These are phyloP conservation scores for Helianthus tuberosus DNA, from an alignment of 129 eudicot species.

Conservation along the genomic window DNA sequence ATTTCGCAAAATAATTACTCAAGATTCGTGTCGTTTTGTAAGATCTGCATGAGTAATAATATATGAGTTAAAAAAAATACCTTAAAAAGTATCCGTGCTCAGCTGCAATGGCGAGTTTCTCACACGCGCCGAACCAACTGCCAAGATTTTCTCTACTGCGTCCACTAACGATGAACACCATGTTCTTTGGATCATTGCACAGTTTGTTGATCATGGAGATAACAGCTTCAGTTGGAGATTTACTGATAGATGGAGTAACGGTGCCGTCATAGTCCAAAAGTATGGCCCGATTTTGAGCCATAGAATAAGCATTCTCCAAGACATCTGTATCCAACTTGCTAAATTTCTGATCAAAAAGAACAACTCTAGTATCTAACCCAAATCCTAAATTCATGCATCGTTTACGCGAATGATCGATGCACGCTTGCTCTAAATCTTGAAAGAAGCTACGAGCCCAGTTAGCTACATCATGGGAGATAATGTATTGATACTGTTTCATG, in stretches of 20 bases:
- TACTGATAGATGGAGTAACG: slow-evolving; percentile 37
- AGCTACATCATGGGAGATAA: slow-evolving; percentile 46
- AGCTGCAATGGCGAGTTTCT: slow-evolving; percentile 44
- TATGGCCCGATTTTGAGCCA: slow-evolving; percentile 35
- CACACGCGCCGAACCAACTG: slow-evolving; percentile 35
- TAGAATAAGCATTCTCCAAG: slow-evolving; percentile 32
- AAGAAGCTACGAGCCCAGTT: slow-evolving; percentile 47
- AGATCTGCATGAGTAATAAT: not conserved
- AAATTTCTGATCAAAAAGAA: slow-evolving; percentile 39
- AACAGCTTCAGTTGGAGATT: slow-evolving; percentile 22
- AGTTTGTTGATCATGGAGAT: slow-evolving; percentile 35
- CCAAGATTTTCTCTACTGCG: slow-evolving; percentile 33
- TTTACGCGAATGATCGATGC: slow-evolving; percentile 38
- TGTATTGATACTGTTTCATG: slow-evolving; percentile 46
- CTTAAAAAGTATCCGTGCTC: slow-evolving; percentile 52
- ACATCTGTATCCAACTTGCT: slow-evolving; percentile 28
- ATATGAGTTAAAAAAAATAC: slow-evolving; percentile 18
- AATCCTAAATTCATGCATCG: slow-evolving; percentile 42
- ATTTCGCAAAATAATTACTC: not conserved
- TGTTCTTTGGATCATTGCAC: slow-evolving; percentile 30
- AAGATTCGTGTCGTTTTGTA: slow-evolving; percentile 2
- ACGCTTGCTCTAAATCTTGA: slow-evolving; percentile 45
- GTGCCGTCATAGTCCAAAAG: slow-evolving; percentile 52
- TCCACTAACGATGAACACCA: slow-evolving; percentile 36
- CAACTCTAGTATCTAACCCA: slow-evolving; percentile 39